Evolutionary conservation across 2,329 filamentous ascomycete genomes (phyloP).

Genomic region (Colletotrichum lentis): DNA sequence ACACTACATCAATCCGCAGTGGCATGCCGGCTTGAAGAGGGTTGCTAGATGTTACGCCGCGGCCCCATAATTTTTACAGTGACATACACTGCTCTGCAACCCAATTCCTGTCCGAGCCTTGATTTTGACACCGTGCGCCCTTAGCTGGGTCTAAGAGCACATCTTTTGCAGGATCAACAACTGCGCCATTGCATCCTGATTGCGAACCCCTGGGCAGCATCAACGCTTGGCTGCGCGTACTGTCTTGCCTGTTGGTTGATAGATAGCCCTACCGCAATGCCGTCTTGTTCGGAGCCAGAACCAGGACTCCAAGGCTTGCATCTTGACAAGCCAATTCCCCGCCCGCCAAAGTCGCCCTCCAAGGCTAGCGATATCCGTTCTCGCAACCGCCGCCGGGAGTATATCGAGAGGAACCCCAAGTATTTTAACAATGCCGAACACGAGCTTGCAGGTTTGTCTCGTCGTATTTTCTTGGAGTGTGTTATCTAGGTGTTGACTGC

Average conservation of each 20-base stretch:
- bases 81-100: not conserved
- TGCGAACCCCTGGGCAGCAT: no score
- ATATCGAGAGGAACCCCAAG: conserved; percentile 74
- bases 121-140: not conserved
- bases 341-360: conserved; percentile 53
- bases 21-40: not conserved
- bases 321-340: conserved; percentile 53
- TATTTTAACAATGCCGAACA: conserved; percentile 71
- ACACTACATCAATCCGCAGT: no score
- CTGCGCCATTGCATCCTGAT: not conserved
- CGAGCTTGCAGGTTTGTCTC: conserved; percentile 59
- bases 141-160: not conserved
- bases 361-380: conserved; percentile 60
- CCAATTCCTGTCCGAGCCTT: not conserved
- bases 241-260: not conserved
- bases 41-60: not conserved
- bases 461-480: not conserved
- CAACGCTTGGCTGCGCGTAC: not conserved
- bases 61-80: not conserved
- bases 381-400: conserved; percentile 81
- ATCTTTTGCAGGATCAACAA: not conserved
- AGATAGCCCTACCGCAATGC: conserved; percentile 1
- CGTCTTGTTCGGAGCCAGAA: conserved; percentile 2
- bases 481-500: not conserved
- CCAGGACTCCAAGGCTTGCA: not conserved